Conservation (phyloP, 441 rosid species). For the Gossypium trilobum region DNA sequence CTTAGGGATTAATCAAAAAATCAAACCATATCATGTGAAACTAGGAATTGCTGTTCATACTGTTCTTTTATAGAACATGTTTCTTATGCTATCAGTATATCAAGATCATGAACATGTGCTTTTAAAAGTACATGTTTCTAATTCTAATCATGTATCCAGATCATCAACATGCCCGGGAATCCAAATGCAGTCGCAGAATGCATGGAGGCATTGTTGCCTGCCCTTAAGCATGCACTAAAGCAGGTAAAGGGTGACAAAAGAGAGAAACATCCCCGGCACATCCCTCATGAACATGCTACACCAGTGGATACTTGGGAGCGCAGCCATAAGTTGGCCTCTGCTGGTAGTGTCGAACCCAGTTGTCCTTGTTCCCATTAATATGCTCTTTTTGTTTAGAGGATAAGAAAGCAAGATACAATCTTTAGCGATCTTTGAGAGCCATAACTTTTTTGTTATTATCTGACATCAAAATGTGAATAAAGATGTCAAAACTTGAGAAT, state of each 20-base stretch:
- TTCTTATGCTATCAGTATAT: not conserved
- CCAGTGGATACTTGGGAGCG: constrained; percentile 63
- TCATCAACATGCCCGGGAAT: constrained; percentile 96
- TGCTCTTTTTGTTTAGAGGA: not conserved
- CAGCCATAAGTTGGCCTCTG: constrained; percentile 56
- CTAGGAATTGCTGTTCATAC: not conserved
- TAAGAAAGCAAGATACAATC: not conserved
- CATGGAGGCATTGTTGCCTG: constrained; percentile 82
- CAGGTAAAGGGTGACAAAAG: constrained; percentile 89
- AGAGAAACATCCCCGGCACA: constrained; percentile 80
- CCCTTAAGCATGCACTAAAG: constrained; percentile 80
- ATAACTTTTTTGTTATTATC: not conserved
- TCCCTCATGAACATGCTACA: constrained; percentile 57
- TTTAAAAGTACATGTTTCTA: not conserved
- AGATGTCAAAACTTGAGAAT: not conserved
- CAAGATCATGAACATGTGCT: constrained; percentile 84
- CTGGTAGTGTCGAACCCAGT: constrained; percentile 20
- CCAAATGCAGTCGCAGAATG: constrained; percentile 92
- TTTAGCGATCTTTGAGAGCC: not conserved
- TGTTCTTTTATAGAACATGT: not conserved
- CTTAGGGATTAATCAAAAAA: not conserved
- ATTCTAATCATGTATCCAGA: constrained; percentile 30
- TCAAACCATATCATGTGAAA: not conserved
- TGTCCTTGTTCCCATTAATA: constrained; percentile 57
- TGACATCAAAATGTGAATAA: not conserved